These are phyloP conservation scores for Hepatocystis sp. DNA, from an alignment of 169 alveolate genomes.

Conservation along the genomic window DNA sequence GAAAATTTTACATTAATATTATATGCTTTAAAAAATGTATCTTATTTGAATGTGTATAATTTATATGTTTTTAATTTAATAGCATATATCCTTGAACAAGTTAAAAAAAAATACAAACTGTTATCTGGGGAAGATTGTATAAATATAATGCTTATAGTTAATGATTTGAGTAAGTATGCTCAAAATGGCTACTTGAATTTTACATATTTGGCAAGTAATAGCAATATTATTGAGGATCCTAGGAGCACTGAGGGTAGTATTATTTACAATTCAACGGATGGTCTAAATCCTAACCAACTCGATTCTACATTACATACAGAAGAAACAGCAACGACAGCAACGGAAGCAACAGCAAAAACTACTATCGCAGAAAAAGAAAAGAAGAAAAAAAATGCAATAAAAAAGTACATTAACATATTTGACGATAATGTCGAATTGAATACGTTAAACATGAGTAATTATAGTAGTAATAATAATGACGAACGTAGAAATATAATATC, in stretches of 20 bases:
- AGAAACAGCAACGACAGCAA: no score
- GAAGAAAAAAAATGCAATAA: no score
- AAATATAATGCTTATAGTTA: slow-evolving; percentile 50
- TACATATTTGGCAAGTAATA: not conserved
- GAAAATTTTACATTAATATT: slow-evolving; percentile 58
- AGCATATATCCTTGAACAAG: slow-evolving; percentile 28
- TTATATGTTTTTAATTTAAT: slow-evolving; percentile 30
- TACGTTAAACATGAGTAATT: no score
- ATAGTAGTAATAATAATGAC: no score
- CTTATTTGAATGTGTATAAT: slow-evolving; percentile 42
- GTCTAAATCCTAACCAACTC: slow-evolving; percentile 3
- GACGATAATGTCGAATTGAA: no score
- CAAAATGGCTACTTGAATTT: slow-evolving; percentile 24
- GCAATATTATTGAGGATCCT: not conserved
- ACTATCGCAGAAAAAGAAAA: no score
- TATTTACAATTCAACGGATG: no score
- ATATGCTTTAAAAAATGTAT: slow-evolving; percentile 59
- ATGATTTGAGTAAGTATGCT: slow-evolving; percentile 22
- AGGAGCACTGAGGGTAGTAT: no score
- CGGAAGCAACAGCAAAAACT: no score
- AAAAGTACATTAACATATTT: no score
- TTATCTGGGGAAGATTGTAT: slow-evolving; percentile 65
- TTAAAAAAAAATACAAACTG: slow-evolving; percentile 33
- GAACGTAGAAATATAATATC: no score
- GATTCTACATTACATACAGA: no score